Conservation (phyloP, 352 stramenopile species). For the Phytophthora pseudosyringae region DNA sequence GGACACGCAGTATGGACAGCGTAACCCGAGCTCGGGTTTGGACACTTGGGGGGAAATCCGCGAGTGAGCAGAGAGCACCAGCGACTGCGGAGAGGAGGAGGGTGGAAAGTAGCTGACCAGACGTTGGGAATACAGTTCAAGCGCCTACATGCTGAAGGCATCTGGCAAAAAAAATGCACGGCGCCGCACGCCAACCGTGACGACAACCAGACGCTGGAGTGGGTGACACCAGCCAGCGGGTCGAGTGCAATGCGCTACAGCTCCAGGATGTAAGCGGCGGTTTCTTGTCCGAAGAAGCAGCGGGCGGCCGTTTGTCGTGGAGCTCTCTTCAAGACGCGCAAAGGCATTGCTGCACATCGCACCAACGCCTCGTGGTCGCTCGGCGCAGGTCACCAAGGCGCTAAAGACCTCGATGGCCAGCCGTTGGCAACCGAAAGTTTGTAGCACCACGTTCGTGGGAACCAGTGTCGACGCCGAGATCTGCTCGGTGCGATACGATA, state of each 20-base stretch:
- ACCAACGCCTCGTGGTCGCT: neutral
- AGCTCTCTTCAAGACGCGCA: neutral
- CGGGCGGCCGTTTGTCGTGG: neutral
- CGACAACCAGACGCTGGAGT: slow-evolving; percentile 6
- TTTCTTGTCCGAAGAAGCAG: slow-evolving; percentile 7
- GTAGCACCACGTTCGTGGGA: neutral
- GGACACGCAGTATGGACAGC: neutral
- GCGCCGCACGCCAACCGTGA: neutral
- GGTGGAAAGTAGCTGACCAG: slow-evolving; percentile 8
- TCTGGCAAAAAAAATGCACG: neutral
- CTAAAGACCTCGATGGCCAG: neutral
- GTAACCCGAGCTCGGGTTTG: slow-evolving; percentile 1
- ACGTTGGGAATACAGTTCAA: slow-evolving; percentile 5
- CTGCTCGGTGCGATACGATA: neutral
- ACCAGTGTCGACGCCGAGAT: neutral
- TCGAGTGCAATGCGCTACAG: slow-evolving; percentile 1
- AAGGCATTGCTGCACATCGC: neutral
- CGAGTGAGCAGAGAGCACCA: neutral
- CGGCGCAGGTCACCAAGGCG: neutral
- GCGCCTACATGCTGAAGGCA: neutral
- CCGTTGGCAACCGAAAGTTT: slow-evolving; percentile 4
- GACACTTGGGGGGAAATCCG: slow-evolving; percentile 1
- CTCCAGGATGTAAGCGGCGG: neutral
- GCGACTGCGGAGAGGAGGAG: neutral
- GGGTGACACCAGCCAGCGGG: no score